These are phyloP conservation scores for Hordeum pubiflorum DNA, from an alignment of 202 grass and related monocot genomes.

Conservation along the genomic window DNA sequence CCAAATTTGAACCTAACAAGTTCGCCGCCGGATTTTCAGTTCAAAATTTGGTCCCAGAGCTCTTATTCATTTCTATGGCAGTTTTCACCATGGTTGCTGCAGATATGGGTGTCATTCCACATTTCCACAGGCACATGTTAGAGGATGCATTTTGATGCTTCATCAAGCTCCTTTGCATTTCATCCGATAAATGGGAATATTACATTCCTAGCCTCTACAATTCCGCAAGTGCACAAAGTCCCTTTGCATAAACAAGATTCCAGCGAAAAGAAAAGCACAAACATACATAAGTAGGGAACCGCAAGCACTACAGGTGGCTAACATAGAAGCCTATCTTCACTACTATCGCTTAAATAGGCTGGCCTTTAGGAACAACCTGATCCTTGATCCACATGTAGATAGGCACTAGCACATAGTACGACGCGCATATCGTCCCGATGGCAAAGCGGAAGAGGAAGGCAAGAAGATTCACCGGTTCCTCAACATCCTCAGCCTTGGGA, in stretches of 20 bases:
- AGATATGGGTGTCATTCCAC: no score
- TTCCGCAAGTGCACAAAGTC: neutral
- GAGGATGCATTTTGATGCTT: neutral
- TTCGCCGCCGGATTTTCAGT: neutral
- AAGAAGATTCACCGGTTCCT: conserved; percentile 53
- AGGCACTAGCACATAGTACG: conserved; percentile 26
- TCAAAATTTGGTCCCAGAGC: neutral
- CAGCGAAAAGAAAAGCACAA: neutral
- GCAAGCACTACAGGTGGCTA: neutral
- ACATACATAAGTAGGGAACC: neutral
- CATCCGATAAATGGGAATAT: neutral
- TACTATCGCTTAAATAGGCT: neutral
- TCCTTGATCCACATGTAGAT: conserved; percentile 31
- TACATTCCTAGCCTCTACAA: neutral
- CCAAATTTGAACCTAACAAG: neutral
- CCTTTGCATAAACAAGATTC: neutral
- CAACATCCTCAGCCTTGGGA: conserved; percentile 49
- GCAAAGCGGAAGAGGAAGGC: conserved; percentile 46
- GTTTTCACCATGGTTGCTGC: neutral
- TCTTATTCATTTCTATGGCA: neutral
- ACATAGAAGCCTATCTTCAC: neutral
- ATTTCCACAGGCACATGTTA: neutral
- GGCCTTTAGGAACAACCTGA: conserved; percentile 6
- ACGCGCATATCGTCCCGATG: conserved; percentile 22
- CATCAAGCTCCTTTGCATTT: neutral